Evolutionary conservation across 345 rosid species (phyloP), one percentile per base, ranked within the genome.

Genomic region (Erysimum cheiranthoides): DNA sequence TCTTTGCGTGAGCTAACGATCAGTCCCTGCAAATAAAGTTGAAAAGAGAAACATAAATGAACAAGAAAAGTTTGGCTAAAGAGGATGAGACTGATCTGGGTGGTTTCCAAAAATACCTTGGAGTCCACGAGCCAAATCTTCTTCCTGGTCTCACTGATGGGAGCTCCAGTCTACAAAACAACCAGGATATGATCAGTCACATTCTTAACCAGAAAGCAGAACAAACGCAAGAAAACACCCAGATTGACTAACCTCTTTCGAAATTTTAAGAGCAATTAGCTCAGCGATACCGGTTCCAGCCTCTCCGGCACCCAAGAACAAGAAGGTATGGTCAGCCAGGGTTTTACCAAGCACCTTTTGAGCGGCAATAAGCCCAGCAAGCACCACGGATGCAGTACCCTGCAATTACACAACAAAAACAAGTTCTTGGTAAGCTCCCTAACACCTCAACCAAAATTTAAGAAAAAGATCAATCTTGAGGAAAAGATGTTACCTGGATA

Each of bases 231-330:
- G 35, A 40, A 38, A 8, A 32, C 28, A 11, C 5, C n/a, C 61
- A 47, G 32, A 18, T 43, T 42, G 45, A 14, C 68, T 72, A 69
- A 84, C 89, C 86, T 83, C 82, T 75, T 84, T 90, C 31, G 99
- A 86, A 43, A 92, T 89, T 82, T 95, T 90, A 53, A 89, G 96
- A 62, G 99, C 99, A 76, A 95, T 92, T 71, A 95, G 97, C 82
- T 95, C 97, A 31, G 99, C 99, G 32, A 95, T 95, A 27, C 99
- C 97, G 6, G 99, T 95, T 85, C 99, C 99, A 60, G 97, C 99
- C 97, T 95, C 99, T 82, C 99, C 99, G 25, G 99, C 99, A 68
- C 99, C 97, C 50, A 95, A 81, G 88, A 95, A 95, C 57, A 95
- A 79, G 88, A 92, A 92, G 57, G 79, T 92, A 58, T 95, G 99